Base-by-base conservation (phyloP, 2,329 filamentous ascomycete species). In the Botrytis fragariae region DNA sequence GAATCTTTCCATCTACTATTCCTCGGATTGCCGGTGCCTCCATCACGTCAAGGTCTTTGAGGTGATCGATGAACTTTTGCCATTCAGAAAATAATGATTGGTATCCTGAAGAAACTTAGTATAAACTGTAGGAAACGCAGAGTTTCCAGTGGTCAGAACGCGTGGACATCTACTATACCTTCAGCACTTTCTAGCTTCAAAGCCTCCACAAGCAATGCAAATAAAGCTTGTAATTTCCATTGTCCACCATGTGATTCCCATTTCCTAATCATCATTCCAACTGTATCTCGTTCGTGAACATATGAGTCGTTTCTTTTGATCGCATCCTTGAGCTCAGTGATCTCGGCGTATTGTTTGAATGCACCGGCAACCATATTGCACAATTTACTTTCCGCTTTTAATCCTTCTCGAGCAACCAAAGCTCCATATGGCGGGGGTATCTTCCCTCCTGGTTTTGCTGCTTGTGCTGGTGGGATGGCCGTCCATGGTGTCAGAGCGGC, bases 311-410 rank as follows among this genome's bases (percentile, higher is more conserved):
- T 82, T 54, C 85, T 83, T 59, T 84, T 82, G 20, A 89, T 84
- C 16, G 86, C 84, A 63, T 85, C 82, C 77, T 93, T 93, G 25
- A 91, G 80, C 16, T 82, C 82, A 42, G 87, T 84, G n/a, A 97
- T 93, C 61, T 90, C 86, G 6, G 83, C 78, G 63, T 88, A 85
- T 76, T 94, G 86, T n/a, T 84, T 85, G 68, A 91, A 85, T 14
- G 92, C 88, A 35, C 89, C 88, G 22, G 87, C 87, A 71, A 96
- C 84, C 7, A 95, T 83, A 76, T 90, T 90, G 61, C 87, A 88
- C 8, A 94, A 84, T 80, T 92, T 96, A 80, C 94, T 97, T 3
- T 92, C 89, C 1, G 91, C 88, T 79, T 92, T 94, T 80, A 97
- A 89, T 8, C 94, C 94, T 80, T 97, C 93, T 45, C 91, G 87